These are phyloP conservation scores for Sextonia rubra DNA, from an alignment of 164 flowering plant species.

Conservation along the genomic window DNA sequence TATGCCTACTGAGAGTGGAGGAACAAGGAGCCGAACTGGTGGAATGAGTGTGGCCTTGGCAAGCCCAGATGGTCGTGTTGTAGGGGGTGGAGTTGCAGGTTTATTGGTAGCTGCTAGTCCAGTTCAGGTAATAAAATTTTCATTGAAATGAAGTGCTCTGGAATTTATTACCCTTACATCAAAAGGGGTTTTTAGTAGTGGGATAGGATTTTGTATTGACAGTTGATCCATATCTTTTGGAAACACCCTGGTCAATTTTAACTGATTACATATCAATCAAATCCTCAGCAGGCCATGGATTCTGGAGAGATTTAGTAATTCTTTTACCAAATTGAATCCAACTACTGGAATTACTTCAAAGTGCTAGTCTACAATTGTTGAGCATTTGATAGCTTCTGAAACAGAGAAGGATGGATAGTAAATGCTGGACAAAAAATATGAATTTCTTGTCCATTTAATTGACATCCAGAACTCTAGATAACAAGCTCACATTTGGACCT, in stretches of 20 bases:
- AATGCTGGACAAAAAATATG: not conserved
- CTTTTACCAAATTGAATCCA: not conserved
- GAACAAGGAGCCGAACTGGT: constrained; percentile 89
- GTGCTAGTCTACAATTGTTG: not conserved
- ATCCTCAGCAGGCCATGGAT: not conserved
- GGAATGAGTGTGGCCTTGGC: constrained; percentile 98
- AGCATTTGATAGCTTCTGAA: not conserved
- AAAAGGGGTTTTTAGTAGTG: not conserved
- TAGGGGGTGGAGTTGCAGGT: constrained; percentile 99
- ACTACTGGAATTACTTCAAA: not conserved
- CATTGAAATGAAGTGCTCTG: not conserved
- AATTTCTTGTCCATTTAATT: not conserved
- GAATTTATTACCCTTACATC: not conserved
- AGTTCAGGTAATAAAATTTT: constrained; percentile 57
- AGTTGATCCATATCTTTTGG: not conserved
- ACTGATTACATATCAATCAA: not conserved
- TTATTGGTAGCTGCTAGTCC: constrained; percentile 89
- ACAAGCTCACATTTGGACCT: not conserved
- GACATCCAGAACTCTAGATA: not conserved
- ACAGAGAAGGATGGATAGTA: not conserved
- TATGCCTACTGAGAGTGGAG: constrained; percentile 85
- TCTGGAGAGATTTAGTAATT: not conserved
- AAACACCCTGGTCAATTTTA: not conserved
- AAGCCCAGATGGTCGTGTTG: constrained; percentile 98
- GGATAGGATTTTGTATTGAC: not conserved